These are phyloP conservation scores for Fusarium verrucosum DNA, from an alignment of 2,329 filamentous ascomycete species.

Conservation along the genomic window DNA sequence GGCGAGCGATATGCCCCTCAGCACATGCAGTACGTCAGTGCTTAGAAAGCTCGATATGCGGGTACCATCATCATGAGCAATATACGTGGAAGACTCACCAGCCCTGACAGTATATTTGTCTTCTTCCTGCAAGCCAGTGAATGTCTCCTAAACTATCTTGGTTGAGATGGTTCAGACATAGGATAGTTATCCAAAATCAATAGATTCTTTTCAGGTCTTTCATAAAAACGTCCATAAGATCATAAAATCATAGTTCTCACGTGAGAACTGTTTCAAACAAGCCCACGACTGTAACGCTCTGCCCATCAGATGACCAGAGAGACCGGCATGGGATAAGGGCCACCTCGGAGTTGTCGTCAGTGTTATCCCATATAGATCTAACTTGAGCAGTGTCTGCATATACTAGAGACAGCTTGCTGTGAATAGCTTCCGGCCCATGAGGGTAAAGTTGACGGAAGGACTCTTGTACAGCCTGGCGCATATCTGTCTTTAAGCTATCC, in stretches of 20 bases:
- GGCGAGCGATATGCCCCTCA: constrained; percentile 60
- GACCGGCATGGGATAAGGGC: constrained; percentile 51
- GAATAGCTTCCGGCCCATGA: not conserved
- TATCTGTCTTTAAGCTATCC: constrained; percentile 19
- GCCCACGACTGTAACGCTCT: constrained; percentile 48
- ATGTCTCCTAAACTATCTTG: not conserved
- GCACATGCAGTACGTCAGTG: constrained; percentile 31
- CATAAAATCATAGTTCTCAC: constrained; percentile 21
- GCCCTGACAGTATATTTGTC: not conserved
- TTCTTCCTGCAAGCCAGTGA: not conserved
- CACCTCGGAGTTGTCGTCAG: not conserved
- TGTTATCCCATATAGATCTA: constrained; percentile 27
- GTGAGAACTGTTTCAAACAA: constrained; percentile 43
- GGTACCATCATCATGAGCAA: not conserved
- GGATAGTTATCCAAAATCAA: not conserved
- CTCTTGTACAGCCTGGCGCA: constrained; percentile 35
- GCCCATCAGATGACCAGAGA: constrained; percentile 47
- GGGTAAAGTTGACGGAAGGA: constrained; percentile 39
- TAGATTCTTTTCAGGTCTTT: not conserved
- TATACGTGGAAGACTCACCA: not conserved
- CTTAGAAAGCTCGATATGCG: not conserved
- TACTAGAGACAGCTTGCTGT: constrained; percentile 44
- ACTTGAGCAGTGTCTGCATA: constrained; percentile 46
- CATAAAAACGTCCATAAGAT: constrained; percentile 11
- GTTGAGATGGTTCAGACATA: not conserved